Evolutionary conservation across 306 rosid species (phyloP), one percentile per base, ranked within the genome.

Genomic region (Betula pendula): DNA sequence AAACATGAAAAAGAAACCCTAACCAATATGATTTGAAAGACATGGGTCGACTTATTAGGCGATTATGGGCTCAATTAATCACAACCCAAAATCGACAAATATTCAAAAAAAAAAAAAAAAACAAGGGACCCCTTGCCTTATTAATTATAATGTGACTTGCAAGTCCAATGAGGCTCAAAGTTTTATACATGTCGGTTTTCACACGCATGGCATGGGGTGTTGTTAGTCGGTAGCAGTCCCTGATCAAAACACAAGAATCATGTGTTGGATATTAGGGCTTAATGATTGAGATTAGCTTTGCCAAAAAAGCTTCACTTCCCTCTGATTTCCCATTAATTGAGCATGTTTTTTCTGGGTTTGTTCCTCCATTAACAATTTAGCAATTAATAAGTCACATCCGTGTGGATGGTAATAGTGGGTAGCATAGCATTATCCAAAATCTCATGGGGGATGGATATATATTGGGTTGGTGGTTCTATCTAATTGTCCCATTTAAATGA

Each of bases 1-100:
- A 19, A 56, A 58, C 45, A 67, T 74, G 90, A 85, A 62, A 79
- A 80, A 9, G 86, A 88, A 27, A 62, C 55, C 78, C 79, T 76
- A 90, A 81, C 92, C 35, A 51, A 79, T 40, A 4, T 81, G 87
- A 88, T 83, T 86, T 73, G 88, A 84, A 77, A 73, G 45, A 29
- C 66, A 78, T 72, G 45, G 80, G 22, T 63, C 20, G 48, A 42
- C 75, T 50, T 35, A 48, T 49, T 16, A 38, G 17, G 43, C 47
- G 75, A 71, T 81, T 52, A 33, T 19, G 59, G 35, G 35, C 74
- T 49, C 62, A 70, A 59, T 60, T 79, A 75, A 75, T 67, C 74
- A 73, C 14, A 43, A 31, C 62, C n/a, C 33, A 17, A 62, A n/a
- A 11, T 10, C n/a, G 27, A 33, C 15, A 79, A 52, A 20, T 45